A percentile compares a stretch with the other conserved stretches of the same genome.
phyloP scores from a whole-genome alignment of 352 stramenopile genomes.

The Aphanomyces cochlioides region DNA sequence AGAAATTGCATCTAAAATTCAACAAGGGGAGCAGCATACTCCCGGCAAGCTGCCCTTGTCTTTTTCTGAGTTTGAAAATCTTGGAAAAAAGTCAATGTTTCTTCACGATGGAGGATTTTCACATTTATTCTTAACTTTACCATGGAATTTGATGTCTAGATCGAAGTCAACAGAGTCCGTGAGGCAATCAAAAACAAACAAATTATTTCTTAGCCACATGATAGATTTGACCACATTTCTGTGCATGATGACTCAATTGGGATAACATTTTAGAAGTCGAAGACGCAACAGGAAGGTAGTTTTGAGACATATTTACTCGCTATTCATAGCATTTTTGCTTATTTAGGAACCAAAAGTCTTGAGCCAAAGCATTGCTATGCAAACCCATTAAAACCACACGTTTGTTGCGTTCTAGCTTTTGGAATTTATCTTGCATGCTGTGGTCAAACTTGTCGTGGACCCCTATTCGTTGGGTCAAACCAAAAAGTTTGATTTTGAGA shows the following conservation, averaged over 20 bases:
- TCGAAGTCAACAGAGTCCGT: not conserved
- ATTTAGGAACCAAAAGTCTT: too few relatives aligned
- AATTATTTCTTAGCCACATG: too few relatives aligned
- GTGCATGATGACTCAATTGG: constrained; percentile 36
- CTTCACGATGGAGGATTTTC: too few relatives aligned
- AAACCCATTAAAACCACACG: constrained; percentile 34
- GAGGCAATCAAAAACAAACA: too few relatives aligned
- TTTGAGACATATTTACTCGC: constrained; percentile 19
- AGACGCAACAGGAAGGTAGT: constrained; percentile 37
- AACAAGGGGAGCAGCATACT: too few relatives aligned
- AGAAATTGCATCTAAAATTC: too few relatives aligned
- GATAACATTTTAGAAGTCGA: constrained; percentile 43
- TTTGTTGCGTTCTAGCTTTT: constrained; percentile 38
- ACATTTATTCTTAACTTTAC: constrained; percentile 7
- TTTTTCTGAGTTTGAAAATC: too few relatives aligned
- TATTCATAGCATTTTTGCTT: too few relatives aligned
- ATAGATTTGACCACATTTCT: constrained; percentile 31
- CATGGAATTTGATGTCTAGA: constrained; percentile 21
- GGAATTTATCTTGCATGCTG: constrained; percentile 31
- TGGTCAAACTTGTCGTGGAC: not conserved
- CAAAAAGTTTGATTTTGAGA: constrained; percentile 6
- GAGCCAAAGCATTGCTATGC: constrained; percentile 40
- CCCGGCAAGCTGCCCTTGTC: too few relatives aligned
- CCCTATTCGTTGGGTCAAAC: constrained; percentile 14
- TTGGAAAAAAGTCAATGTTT: too few relatives aligned